Evolutionary conservation across 2,329 filamentous ascomycete genomes (phyloP), one percentile per base, ranked within the genome.

Genomic region (Colletotrichum truncatum): DNA sequence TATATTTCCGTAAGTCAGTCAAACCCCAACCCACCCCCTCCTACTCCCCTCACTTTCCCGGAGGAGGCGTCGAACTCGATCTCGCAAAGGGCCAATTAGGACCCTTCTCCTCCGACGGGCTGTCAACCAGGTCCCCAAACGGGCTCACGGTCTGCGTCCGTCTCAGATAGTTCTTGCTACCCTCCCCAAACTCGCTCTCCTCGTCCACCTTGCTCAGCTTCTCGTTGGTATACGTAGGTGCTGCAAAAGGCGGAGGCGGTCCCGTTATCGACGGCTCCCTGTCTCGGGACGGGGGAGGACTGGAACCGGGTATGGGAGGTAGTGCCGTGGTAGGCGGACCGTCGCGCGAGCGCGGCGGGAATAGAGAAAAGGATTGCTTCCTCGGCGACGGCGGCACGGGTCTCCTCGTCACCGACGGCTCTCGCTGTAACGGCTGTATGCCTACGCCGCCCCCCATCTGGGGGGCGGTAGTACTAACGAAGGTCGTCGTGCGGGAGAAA

Each of bases 91-190:
- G 66, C 66, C 66, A 67, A 32, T 49, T 36, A 5, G 49, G 16
- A 10, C 26, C 62, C 25, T 41, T 52, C 55, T 49, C 54, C n/a
- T 23, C 32, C 18, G 55, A 34, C 28, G 62, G 62, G 10, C 56
- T 66, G 34, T 68, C 68, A 34, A 66, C 69, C 39, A 77, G 67
- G 36, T 74, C 72, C 26, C 70, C 73, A 65, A 78, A 78, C 4
- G 77, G 76, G 52, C 76, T 78, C 6, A 78, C 75, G 9, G 72
- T 74, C 46, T 74, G 74, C 3, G 73, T 71, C 45, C 71, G 55
- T 46, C 56, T 66, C 43, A 79, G 66, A 76, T 76, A 79, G 30
- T 68, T 70, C 52, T 77, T 30, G 64, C 62, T 23, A 55, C 65
- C 21, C 56, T 53, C 16, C 55, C 66, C 38, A 9, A 66, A 25